Base-by-base conservation (phyloP, 176 grass and related monocot genomes). In the Ampelocalamus luodianensis region DNA sequence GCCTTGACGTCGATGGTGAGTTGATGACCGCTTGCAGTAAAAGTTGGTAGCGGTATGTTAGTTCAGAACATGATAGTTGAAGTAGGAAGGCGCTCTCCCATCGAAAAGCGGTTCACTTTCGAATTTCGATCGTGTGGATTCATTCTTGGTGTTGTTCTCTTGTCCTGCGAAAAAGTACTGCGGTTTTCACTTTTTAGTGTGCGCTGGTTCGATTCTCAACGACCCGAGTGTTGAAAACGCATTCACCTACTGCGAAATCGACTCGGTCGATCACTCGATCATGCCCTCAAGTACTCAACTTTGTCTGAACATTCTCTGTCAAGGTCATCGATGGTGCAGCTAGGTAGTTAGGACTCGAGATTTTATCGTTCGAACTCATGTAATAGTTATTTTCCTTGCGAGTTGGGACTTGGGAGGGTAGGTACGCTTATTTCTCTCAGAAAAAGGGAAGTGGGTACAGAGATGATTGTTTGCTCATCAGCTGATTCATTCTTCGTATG, bases 231-330 rank as follows among this genome's bases (percentile, higher is more conserved):
- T 12, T 20, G 29, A 72, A 85, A 71, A 48, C 66, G 4, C 32
- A 72, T 29, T 49, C 84, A 86, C 67, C 76, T 53, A 65, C 76
- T n/a, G 32, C 43, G 1, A 72, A 29, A 79, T 63, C 1, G 12
- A 59, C 77, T 48, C 10, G 16, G 16, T 59, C 65, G 17, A 68
- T 82, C 51, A 2, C 11, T 32, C 24, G 24, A 27, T 13, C 56
- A 6, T 69, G 18, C 42, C 18, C 8, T 60, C 23, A 43, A 14
- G 6, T 15, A 23, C n/a, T 62, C 56, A 7, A 36, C 16, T 71
- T 82, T 24, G 67, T 72, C n/a, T 72, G 17, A 83, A 74, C 81
- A 50, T 39, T 73, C 27, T 83, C 23, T 15, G 24, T 48, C 54
- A 0, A 29, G 38, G 53, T 46, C 23, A 20, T 20, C 15, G 66